Evolutionary conservation across 2,329 filamentous ascomycete species (phyloP), one percentile per base, ranked within the genome.

Genomic region (Sphaerulina vaccinii): DNA sequence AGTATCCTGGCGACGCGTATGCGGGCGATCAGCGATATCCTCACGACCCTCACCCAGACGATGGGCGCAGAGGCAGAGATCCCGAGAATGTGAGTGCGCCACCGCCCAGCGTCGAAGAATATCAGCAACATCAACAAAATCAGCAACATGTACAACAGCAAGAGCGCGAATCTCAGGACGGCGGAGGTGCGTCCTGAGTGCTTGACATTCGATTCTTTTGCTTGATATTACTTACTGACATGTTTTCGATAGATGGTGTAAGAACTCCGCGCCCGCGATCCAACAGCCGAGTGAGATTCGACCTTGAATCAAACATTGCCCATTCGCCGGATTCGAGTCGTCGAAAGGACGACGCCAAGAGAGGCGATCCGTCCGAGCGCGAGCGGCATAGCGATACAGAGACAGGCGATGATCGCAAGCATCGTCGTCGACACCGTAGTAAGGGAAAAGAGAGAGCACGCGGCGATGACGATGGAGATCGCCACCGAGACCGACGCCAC

Each of bases 71-170:
- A 62, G 60, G 60, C 49, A 57, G 57, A 58, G 56, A 63, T 50
- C 70, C 57, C 64, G 69, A 62, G 66, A 74, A 78, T 76, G 75
- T 78, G 75, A 78, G 75, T 78, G 64, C 57, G 56, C 59, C 61
- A 50, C 57, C 49, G 47, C 50, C 46, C 21, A 48, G 32, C 53
- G 48, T 46, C 53, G 42, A 54, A 46, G 46, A 50, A 44, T 46
- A 43, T 50, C 50, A 47, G 39, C 45, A 50, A 42, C 27, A 29
- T 36, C 44, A 39, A 27, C 36, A 41, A 40, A 32, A 41, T 49
- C 24, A 38, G 33, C 43, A 46, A 46, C 33, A 46, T 46, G 43
- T 49, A 49, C 41, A n/a, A n/a, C n/a, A 58, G 37, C 60, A 55
- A 56, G 62, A 55, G 54, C 58, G 52, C 52, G 57, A 57, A 58